Evolutionary conservation across 1,284 basidiomycete species (phyloP), one percentile per base, ranked within the genome.

Genomic region (Boletus albobrunnescens): DNA sequence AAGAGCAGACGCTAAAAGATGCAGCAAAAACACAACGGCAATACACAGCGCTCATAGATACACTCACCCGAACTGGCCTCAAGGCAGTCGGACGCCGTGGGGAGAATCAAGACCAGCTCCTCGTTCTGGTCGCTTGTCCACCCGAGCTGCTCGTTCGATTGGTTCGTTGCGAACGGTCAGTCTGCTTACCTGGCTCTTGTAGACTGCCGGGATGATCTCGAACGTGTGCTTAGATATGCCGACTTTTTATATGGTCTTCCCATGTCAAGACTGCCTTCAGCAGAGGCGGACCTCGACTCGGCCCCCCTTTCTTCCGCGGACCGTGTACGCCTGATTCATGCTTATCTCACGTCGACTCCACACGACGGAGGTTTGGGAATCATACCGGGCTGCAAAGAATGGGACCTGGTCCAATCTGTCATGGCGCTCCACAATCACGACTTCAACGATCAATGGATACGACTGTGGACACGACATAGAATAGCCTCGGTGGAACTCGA

Each of bases 391-490:
- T 72, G 80, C 19, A 69, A 76, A 19, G 76, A 82, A 41, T 95
- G 91, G 89, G 74, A 82, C 47, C 80, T 87, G 41, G 79, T 95
- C 17, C 82, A 91, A 58, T 81, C 81, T 22, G 77, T 94, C 41
- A 81, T 91, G 69, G 80, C 82, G 3, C 72, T 95, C n/a, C 93
- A 95, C 56, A 86, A 95, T 64, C 78, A 81, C 32, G 69, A 77
- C 27, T 91, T 88, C 67, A 91, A 93, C 59, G 76, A 84, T 2
- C 53, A 63, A 14, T 67, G 65, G 67, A 63, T 69, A 53, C 63
- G 53, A 22, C 30, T 56, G 17, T 63, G 65, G 67, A 53, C 66
- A 1, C 51, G 59, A n/a, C 56, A 54, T 33, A 53, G 56, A 17
- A 56, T 65, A 54, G 56, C 59, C 9, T 59, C 58, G 5, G 51